Percentiles rank a stretch among this genome's conserved stretches.
These are phyloP conservation scores for Amanita fuliginea DNA, from an alignment of 768 basidiomycete species.

Conservation along the genomic window DNA sequence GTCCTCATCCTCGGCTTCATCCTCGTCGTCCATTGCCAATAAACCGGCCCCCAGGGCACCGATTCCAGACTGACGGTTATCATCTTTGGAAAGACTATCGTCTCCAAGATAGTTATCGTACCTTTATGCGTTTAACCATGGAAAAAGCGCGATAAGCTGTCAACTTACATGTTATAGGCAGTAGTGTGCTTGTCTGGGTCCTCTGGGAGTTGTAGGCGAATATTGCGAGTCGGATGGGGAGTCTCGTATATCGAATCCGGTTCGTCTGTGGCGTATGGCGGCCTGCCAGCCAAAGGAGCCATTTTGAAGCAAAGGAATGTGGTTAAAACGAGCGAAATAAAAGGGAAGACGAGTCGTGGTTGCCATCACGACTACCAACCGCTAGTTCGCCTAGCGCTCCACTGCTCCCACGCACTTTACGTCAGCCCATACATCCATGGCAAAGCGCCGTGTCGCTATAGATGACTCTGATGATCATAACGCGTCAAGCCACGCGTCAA, in stretches of 20 bases:
- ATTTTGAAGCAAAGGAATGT: slow-evolving; percentile 11
- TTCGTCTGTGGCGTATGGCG: slow-evolving; percentile 61
- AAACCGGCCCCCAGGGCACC: slow-evolving; percentile 33
- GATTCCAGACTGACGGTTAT: slow-evolving; percentile 40
- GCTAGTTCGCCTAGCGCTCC: not conserved
- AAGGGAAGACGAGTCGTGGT: not conserved
- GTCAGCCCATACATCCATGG: slow-evolving; percentile 24
- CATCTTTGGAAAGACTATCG: slow-evolving; percentile 13
- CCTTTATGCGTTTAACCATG: slow-evolving; percentile 20
- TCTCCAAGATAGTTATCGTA: slow-evolving; percentile 51
- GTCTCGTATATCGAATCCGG: slow-evolving; percentile 49
- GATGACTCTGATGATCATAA: slow-evolving; percentile 41
- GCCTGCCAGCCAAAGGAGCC: slow-evolving; percentile 47
- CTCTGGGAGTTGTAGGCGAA: slow-evolving; percentile 33
- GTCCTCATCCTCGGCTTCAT: slow-evolving; percentile 7
- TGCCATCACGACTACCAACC: not conserved
- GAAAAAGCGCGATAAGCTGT: slow-evolving; percentile 6
- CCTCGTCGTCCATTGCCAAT: slow-evolving; percentile 12
- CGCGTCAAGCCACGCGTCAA: slow-evolving; percentile 17
- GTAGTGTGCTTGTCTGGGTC: slow-evolving; percentile 49
- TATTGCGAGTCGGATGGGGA: slow-evolving; percentile 27
- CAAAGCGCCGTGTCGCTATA: slow-evolving; percentile 38
- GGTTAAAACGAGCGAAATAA: not conserved
- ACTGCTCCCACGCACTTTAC: slow-evolving; percentile 1
- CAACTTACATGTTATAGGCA: slow-evolving; percentile 57